Percentiles rank a stretch among this genome's conserved stretches.
Conservation (phyloP, 768 basidiomycete species). For the Mycena pura region DNA sequence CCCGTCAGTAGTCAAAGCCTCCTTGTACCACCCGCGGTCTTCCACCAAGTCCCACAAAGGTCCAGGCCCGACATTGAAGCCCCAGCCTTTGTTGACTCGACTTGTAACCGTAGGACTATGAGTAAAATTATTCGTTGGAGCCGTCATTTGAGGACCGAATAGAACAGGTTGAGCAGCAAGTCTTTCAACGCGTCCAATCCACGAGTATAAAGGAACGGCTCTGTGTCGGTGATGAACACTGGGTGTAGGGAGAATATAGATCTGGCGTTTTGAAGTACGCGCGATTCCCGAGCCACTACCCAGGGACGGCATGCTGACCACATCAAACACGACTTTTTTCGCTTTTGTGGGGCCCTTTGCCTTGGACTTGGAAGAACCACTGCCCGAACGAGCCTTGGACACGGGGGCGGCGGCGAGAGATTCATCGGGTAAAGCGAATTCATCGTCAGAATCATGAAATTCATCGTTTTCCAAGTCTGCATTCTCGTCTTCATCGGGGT, state of each 20-base stretch:
- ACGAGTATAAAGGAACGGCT: conserved; percentile 64
- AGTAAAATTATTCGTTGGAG: conserved; percentile 65
- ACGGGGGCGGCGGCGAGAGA: conserved; percentile 11
- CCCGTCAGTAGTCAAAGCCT: conserved; percentile 45
- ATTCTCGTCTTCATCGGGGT: conserved; percentile 37
- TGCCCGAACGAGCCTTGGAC: conserved; percentile 21
- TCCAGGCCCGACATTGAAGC: conserved; percentile 75
- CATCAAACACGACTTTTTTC: conserved; percentile 18
- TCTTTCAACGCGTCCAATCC: conserved; percentile 63
- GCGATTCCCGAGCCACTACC: conserved; percentile 39
- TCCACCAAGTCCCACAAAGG: conserved; percentile 83
- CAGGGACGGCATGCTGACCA: conserved; percentile 18
- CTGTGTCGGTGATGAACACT: conserved; percentile 78
- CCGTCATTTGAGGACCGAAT: conserved; percentile 51
- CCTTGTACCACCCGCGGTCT: conserved; percentile 82
- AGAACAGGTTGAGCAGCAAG: conserved; percentile 55
- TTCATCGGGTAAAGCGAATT: conserved; percentile 29
- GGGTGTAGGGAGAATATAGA: conserved; percentile 66
- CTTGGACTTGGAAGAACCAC: conserved; percentile 30
- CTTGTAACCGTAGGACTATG: conserved; percentile 53
- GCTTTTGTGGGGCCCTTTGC: conserved; percentile 38
- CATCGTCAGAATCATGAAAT: conserved; percentile 24
- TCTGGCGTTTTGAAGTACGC: conserved; percentile 53
- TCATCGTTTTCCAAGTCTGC: conserved; percentile 32
- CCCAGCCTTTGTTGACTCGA: conserved; percentile 74